Base-by-base conservation (phyloP, 2,329 filamentous ascomycete species). In the Fusarium annulatum region DNA sequence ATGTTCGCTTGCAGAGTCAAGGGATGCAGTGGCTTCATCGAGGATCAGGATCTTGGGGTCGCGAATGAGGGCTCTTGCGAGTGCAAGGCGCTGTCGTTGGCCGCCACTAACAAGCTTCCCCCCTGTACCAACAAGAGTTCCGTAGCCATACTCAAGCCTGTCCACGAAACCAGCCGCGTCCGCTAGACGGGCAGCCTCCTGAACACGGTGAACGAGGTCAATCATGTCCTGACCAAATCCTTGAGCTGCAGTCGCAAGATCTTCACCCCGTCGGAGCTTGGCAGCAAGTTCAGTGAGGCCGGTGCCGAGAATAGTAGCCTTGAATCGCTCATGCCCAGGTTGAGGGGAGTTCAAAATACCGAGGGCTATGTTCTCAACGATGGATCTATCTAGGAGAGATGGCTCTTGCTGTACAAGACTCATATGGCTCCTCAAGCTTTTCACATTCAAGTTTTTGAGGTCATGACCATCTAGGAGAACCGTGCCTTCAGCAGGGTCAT, bases 21-120 rank as follows among this genome's bases (percentile, higher is more conserved):
- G 83, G 3, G 89, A 85, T 2, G 88, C 86, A 4, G 90, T 92
- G 5, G 89, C 89, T 76, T 92, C 90, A 49, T 92, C 90, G 5
- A 91, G 82, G 16, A 92, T 83, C 7, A 91, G 81, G 14, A 92
- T 86, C 56, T 83, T 83, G 5, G 89, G 89, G 51, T 91, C 84
- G 7, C 86, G 83, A 36, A 91, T 85, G 19, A 92, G 80, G 23
- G 87, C 88, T 33, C 89, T 83, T 3, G 90, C 89, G 10, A 91
- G 83, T 12, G 88, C 88, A 60, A 92, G 83, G 9, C 89, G 84
- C 75, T 92, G 90, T 58, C 88, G 86, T 76, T 92, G 89, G 2
- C 89, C 89, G 61, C 89, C 89, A 53, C 87, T 89, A 38, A 91
- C 82, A 10, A 89, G 83, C 41, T 85, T 86, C 33, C 89, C 89